Percentiles rank a stretch among this genome's conserved stretches.
phyloP scores from a whole-genome alignment of 768 basidiomycete genomes.

The Panellus pusillus region DNA sequence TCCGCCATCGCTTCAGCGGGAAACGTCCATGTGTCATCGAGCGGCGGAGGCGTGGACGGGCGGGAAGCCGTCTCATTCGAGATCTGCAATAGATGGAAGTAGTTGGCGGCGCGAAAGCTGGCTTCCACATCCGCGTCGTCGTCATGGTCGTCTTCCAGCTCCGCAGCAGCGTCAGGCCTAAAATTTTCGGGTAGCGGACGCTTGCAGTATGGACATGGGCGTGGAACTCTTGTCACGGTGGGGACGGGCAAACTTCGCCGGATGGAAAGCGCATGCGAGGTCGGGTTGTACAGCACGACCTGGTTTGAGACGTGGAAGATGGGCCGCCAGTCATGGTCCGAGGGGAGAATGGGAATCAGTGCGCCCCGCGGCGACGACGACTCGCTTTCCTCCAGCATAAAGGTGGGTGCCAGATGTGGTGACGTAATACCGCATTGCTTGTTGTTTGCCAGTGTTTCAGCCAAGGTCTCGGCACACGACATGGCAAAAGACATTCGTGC shows the following conservation, averaged over 20 bases:
- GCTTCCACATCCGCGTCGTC: conserved; percentile 36
- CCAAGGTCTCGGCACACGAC: too few species aligned
- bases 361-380: conserved; percentile 16
- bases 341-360: conserved; percentile 16
- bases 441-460: too few species aligned
- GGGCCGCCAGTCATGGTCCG: conserved; percentile 61
- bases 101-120: conserved; percentile 65
- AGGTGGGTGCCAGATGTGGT: too few species aligned
- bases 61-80: conserved; percentile 64
- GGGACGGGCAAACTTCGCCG: conserved; percentile 26
- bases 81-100: conserved; percentile 75
- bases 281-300: conserved; percentile 85
- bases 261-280: conserved; percentile 79
- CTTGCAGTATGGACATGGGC: conserved; percentile 75
- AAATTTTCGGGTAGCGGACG: conserved; percentile 54
- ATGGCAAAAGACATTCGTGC: too few species aligned
- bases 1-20: conserved; percentile 78
- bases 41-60: conserved; percentile 50
- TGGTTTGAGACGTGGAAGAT: conserved; percentile 84
- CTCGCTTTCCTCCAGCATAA: conserved; percentile 10
- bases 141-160: conserved; percentile 25
- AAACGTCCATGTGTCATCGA: conserved; percentile 40
- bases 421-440: too few species aligned
- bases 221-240: conserved; percentile 24
- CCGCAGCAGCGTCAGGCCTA: conserved; percentile 26